phyloP scores from a whole-genome alignment of 345 rosid species.

The Barbarea vulgaris region DNA sequence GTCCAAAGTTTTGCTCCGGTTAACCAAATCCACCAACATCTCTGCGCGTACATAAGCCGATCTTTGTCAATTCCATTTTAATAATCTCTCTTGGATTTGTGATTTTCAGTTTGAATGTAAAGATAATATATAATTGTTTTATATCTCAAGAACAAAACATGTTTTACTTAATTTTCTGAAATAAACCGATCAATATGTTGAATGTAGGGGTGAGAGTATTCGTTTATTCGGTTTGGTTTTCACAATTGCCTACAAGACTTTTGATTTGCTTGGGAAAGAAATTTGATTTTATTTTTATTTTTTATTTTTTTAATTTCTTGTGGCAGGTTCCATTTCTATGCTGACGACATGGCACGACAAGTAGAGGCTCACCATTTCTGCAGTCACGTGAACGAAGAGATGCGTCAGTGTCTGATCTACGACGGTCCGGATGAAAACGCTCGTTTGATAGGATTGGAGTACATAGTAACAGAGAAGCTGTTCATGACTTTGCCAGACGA shows the following conservation, averaged over 20 bases:
- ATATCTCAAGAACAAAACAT: background rate
- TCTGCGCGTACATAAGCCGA: slow-evolving; percentile 62
- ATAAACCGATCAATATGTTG: background rate
- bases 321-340: slow-evolving; percentile 69
- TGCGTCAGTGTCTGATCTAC: slow-evolving; percentile 81
- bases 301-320: background rate
- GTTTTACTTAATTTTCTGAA: background rate
- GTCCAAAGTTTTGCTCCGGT: slow-evolving; percentile 63
- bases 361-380: slow-evolving; percentile 81
- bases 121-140: background rate
- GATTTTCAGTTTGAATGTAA: background rate
- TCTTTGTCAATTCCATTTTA: background rate
- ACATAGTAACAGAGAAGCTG: slow-evolving; percentile 66
- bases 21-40: slow-evolving; percentile 78
- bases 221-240: background rate
- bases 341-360: slow-evolving; percentile 75
- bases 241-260: background rate
- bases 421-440: slow-evolving; percentile 52
- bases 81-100: background rate
- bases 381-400: slow-evolving; percentile 75
- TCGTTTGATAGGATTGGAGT: slow-evolving; percentile 73
- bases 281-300: too few relatives aligned
- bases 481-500: slow-evolving; percentile 62
- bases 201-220: background rate
- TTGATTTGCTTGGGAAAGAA: background rate